phyloP scores from a whole-genome alignment of 2,329 filamentous ascomycete species.

The Phaeosphaeria sp. region DNA sequence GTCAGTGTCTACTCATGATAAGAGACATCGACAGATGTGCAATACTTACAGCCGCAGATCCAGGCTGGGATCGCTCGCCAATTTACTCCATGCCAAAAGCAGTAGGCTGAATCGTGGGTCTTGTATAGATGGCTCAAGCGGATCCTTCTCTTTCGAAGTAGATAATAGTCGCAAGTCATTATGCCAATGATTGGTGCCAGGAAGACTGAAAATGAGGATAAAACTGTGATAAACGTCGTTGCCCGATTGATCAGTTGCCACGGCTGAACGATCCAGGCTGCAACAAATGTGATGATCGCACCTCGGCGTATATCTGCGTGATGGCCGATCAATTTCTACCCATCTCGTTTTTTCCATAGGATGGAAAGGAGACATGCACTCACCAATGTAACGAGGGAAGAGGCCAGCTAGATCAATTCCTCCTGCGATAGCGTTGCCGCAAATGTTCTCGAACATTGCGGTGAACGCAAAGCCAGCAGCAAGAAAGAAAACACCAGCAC shows the following conservation, averaged over 20 bases:
- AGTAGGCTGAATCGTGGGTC: conserved; percentile 48
- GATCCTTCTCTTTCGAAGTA: conserved; percentile 44
- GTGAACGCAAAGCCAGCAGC: conserved; percentile 45
- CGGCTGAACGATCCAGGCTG: conserved; percentile 45
- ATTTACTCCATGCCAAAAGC: conserved; percentile 54
- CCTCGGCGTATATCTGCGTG: conserved; percentile 38
- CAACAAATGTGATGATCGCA: conserved; percentile 45
- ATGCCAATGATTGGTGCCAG: conserved; percentile 49
- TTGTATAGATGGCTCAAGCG: conserved; percentile 48
- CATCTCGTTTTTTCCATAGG: background rate
- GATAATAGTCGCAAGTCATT: conserved; percentile 48
- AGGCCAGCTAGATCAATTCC: conserved; percentile 46
- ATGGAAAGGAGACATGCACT: background rate
- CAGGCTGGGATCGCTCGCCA: conserved; percentile 53
- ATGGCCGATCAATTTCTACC: background rate
- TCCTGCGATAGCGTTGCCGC: conserved; percentile 42
- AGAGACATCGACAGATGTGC: background rate
- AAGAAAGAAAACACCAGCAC: conserved; percentile 47
- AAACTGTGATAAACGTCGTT: conserved; percentile 45
- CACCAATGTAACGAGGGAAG: conserved; percentile 40
- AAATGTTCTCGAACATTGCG: conserved; percentile 51
- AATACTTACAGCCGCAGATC: conserved; percentile 48
- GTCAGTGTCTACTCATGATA: background rate
- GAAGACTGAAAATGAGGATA: conserved; percentile 53
- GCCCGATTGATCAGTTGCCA: conserved; percentile 49